phyloP scores from a whole-genome alignment of 2,329 filamentous ascomycete species.

The Polytolypa hystricis region DNA sequence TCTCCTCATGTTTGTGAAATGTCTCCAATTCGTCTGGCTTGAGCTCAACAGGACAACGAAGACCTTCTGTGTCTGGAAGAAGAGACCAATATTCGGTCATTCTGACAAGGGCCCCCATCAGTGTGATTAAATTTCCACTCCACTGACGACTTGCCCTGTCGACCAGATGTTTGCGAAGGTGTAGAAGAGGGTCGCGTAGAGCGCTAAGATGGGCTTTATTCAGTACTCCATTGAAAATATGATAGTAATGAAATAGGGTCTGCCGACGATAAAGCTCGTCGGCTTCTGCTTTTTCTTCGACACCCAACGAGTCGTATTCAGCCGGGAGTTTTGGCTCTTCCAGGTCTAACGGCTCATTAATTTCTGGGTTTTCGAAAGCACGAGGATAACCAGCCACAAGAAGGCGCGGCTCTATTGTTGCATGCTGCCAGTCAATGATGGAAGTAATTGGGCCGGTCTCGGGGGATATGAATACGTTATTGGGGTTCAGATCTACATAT shows the following conservation, averaged over 20 bases:
- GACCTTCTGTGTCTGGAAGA: too few species aligned
- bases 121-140: slow-evolving; percentile 15
- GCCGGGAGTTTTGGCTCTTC: slow-evolving; percentile 12
- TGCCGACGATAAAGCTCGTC: slow-evolving; percentile 15
- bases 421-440: slow-evolving; percentile 20
- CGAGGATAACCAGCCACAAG: slow-evolving; percentile 15
- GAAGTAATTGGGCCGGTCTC: slow-evolving; percentile 13
- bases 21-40: too few species aligned
- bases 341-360: slow-evolving; percentile 9
- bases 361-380: slow-evolving; percentile 17
- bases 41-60: too few species aligned
- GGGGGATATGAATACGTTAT: slow-evolving; percentile 16
- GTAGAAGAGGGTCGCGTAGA: slow-evolving; percentile 13
- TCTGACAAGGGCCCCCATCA: slow-evolving; percentile 15
- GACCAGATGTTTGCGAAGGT: slow-evolving; percentile 14
- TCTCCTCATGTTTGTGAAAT: too few species aligned
- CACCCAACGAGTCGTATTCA: slow-evolving; percentile 13
- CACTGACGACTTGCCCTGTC: slow-evolving; percentile 16
- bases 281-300: slow-evolving; percentile 12
- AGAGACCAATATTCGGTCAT: slow-evolving; percentile 9
- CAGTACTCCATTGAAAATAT: slow-evolving; percentile 14
- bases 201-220: slow-evolving; percentile 17
- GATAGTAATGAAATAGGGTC: slow-evolving; percentile 15
- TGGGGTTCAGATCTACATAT: slow-evolving; percentile 18
- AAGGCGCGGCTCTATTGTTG: slow-evolving; percentile 11